These are phyloP conservation scores for Thelephora terrestris DNA, from an alignment of 1,284 basidiomycete genomes.

Conservation along the genomic window DNA sequence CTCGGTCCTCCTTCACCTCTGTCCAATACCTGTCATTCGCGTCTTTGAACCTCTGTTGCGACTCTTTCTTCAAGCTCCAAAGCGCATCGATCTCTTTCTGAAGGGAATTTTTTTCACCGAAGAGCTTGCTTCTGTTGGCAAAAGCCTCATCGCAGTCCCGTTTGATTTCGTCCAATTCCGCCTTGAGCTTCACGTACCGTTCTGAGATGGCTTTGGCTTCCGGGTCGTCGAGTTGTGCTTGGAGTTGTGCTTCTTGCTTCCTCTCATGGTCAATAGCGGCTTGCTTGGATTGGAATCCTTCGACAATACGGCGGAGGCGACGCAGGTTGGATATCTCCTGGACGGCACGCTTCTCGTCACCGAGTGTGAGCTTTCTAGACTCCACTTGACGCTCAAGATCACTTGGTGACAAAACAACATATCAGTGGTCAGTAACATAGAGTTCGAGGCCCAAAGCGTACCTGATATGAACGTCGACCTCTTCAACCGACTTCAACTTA, in stretches of 20 bases:
- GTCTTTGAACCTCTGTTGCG: conserved; percentile 62
- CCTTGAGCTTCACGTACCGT: conserved; percentile 75
- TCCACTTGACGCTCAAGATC: conserved; percentile 85
- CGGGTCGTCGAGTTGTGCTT: conserved; percentile 84
- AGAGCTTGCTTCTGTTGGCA: conserved; percentile 75
- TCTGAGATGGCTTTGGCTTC: conserved; percentile 78
- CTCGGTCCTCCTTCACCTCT: conserved; percentile 77
- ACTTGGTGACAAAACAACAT: conserved; percentile 30
- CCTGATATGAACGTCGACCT: conserved; percentile 84
- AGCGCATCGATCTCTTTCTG: conserved; percentile 66
- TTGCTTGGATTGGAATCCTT: conserved; percentile 73
- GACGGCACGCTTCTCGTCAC: conserved; percentile 93
- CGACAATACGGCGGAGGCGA: conserved; percentile 63
- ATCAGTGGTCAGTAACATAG: conserved; percentile 7
- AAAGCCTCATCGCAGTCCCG: conserved; percentile 83
- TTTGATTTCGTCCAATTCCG: conserved; percentile 81
- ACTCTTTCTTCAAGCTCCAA: conserved; percentile 74
- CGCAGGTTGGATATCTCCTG: conserved; percentile 74
- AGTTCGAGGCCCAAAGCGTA: conserved; percentile 28
- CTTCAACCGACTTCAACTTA: conserved; percentile 79
- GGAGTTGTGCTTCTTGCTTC: conserved; percentile 69
- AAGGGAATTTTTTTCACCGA: conserved; percentile 78
- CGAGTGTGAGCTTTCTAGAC: conserved; percentile 86
- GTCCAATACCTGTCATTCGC: conserved; percentile 73
- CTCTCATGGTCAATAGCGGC: conserved; percentile 78